These are phyloP conservation scores for Euphorbia tirucalli DNA, from an alignment of 345 rosid species.

Conservation along the genomic window DNA sequence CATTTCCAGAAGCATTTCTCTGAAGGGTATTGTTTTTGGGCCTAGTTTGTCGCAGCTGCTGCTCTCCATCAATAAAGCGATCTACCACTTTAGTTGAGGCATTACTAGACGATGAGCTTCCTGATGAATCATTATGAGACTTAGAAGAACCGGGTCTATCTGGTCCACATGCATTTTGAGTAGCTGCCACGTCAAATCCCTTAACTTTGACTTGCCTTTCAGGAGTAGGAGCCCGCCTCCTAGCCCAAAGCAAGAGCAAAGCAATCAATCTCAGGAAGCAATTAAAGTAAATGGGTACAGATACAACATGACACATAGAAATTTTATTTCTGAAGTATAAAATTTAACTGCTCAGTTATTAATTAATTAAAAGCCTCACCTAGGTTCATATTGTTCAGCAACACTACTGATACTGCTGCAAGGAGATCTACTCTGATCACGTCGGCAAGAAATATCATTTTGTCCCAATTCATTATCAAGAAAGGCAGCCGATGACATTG, in stretches of 20 bases:
- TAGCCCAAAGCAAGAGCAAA: conserved; percentile 22
- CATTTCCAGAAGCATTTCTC: conserved; percentile 40
- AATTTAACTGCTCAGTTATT: conserved; percentile 6
- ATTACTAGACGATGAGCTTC: conserved; percentile 73
- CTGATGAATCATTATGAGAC: conserved; percentile 53
- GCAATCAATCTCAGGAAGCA: conserved; percentile 7
- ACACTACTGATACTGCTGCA: conserved; percentile 24
- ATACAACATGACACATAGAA: conserved; percentile 1
- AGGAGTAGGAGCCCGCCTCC: conserved; percentile 45
- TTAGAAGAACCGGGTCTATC: conserved; percentile 40
- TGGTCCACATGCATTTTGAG: conserved; percentile 27
- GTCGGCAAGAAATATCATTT: conserved; percentile 29
- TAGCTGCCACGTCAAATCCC: conserved; percentile 34
- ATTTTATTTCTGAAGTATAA: neutral
- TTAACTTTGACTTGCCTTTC: conserved; percentile 55
- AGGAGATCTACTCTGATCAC: conserved; percentile 47
- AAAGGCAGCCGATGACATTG: conserved; percentile 69
- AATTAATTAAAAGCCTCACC: conserved; percentile 39
- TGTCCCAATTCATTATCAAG: conserved; percentile 40
- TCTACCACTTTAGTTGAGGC: conserved; percentile 79
- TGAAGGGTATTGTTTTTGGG: conserved; percentile 40
- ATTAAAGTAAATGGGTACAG: neutral
- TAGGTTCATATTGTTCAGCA: conserved; percentile 34
- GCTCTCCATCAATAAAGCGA: conserved; percentile 93
- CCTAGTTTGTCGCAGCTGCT: conserved; percentile 56